Percentiles rank a stretch among this genome's conserved stretches.
Evolutionary conservation across 2,329 filamentous ascomycete species (phyloP).

Genomic region (Chrysoporthe cubensis): DNA sequence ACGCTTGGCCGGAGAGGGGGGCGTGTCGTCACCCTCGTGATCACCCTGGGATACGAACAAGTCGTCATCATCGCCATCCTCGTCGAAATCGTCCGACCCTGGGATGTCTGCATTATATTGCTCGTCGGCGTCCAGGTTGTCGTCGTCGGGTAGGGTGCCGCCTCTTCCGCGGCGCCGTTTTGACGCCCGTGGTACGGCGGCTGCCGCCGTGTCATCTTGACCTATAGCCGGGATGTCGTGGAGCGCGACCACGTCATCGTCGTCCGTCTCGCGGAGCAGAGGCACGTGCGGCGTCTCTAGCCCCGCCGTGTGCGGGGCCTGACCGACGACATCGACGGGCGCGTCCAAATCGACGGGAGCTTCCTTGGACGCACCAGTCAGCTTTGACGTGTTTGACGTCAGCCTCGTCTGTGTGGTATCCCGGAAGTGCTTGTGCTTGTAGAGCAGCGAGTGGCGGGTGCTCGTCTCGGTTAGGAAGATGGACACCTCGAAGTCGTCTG

Average conservation of each 20-base stretch:
- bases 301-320: slow-evolving; percentile 38
- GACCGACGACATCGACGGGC: slow-evolving; percentile 56
- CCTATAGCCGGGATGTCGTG: slow-evolving; percentile 56
- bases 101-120: slow-evolving; percentile 36
- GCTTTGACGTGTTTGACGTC: slow-evolving; percentile 64
- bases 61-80: slow-evolving; percentile 27
- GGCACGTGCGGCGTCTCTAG: slow-evolving; percentile 37
- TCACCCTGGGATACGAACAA: slow-evolving; percentile 34
- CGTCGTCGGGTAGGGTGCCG: slow-evolving; percentile 34
- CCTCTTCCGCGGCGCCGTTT: slow-evolving; percentile 37
- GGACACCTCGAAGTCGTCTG: slow-evolving; percentile 94
- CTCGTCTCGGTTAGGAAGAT: slow-evolving; percentile 89
- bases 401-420: slow-evolving; percentile 58
- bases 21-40: slow-evolving; percentile 42
- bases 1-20: slow-evolving; percentile 51
- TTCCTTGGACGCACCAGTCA: slow-evolving; percentile 61
- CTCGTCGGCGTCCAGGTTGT: slow-evolving; percentile 37
- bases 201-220: slow-evolving; percentile 36
- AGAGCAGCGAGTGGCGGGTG: slow-evolving; percentile 83
- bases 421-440: slow-evolving; percentile 79
- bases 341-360: slow-evolving; percentile 50
- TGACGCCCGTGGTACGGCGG: slow-evolving; percentile 36
- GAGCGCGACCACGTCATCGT: slow-evolving; percentile 60
- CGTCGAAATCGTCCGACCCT: slow-evolving; percentile 21
- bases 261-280: slow-evolving; percentile 59